phyloP scores from a whole-genome alignment of 805 yeast species.

The Groenewaldozyma salmanticensis region DNA sequence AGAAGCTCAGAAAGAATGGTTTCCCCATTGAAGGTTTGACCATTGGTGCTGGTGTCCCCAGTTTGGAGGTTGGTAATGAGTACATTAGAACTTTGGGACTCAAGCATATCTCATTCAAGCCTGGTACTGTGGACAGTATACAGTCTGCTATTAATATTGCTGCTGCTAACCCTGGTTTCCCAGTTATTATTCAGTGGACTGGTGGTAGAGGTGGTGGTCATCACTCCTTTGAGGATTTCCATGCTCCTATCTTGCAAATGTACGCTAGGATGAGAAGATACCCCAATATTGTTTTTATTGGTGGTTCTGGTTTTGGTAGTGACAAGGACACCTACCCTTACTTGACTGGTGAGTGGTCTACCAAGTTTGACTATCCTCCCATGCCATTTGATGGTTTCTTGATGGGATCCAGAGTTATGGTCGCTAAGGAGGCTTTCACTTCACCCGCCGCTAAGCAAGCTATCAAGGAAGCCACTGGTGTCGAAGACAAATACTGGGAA shows the following conservation, averaged over 20 bases:
- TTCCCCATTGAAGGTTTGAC: conserved; percentile 94
- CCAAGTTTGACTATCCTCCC: conserved; percentile 77
- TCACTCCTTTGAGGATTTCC: conserved; percentile 98
- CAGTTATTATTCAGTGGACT: conserved; percentile 97
- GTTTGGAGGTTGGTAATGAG: conserved; percentile 93
- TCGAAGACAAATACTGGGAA: conserved; percentile 84
- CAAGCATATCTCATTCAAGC: conserved; percentile 92
- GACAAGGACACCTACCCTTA: conserved; percentile 96
- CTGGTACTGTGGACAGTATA: conserved; percentile 93
- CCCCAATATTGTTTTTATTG: conserved; percentile 78
- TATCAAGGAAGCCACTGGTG: conserved; percentile 86
- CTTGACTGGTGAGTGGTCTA: conserved; percentile 96
- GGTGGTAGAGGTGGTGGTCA: conserved; percentile 99
- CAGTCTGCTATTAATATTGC: conserved; percentile 82
- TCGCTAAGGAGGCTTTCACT: conserved; percentile 92
- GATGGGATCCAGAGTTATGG: conserved; percentile 95
- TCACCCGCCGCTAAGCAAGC: conserved; percentile 90
- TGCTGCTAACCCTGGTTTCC: conserved; percentile 91
- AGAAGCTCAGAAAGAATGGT: conserved; percentile 78
- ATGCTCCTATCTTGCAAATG: conserved; percentile 93
- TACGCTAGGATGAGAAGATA: conserved; percentile 89
- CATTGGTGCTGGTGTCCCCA: conserved; percentile 99
- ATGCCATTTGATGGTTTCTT: conserved; percentile 99
- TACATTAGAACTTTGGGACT: conserved; percentile 87
- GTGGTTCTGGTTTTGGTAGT: conserved; percentile 98